Evolutionary conservation across 192 early-diverging fungal genomes (phyloP).

Genomic region (Dissophora globulifera): DNA sequence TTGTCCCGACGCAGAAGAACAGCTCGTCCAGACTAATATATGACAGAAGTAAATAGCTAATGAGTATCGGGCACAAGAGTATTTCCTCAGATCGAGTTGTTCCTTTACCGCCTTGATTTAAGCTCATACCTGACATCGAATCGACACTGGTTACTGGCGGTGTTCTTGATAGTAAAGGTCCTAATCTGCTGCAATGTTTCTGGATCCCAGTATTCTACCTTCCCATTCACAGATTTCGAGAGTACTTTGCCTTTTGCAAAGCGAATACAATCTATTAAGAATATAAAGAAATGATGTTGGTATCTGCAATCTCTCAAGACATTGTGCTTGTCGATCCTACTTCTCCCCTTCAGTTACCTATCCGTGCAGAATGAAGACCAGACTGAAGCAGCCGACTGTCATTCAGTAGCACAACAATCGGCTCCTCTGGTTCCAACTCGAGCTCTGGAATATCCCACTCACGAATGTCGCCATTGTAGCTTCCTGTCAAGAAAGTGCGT

Average conservation of each 20-base stretch:
- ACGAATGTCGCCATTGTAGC: conserved; percentile 55
- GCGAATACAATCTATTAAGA: conserved; percentile 72
- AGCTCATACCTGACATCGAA: conserved; percentile 57
- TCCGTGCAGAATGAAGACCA: conserved; percentile 46
- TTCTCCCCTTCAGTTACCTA: conserved; percentile 19
- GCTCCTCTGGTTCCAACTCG: conserved; percentile 19
- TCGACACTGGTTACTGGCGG: conserved; percentile 51
- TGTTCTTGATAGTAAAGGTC: conserved; percentile 55
- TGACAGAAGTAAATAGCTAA: conserved; percentile 50
- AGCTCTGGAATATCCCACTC: conserved; percentile 46
- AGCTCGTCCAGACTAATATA: conserved; percentile 76
- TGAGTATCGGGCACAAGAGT: background rate
- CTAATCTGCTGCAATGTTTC: conserved; percentile 57
- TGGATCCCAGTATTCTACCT: conserved; percentile 81
- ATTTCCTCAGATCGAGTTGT: too few relatives aligned
- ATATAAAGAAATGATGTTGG: background rate
- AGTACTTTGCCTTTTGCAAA: conserved; percentile 75
- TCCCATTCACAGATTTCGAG: conserved; percentile 78
- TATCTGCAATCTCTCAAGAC: background rate
- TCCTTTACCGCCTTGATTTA: too few relatives aligned
- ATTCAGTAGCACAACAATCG: conserved; percentile 24
- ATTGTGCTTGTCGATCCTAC: background rate
- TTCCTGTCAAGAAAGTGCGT: conserved; percentile 60
- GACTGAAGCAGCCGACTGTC: conserved; percentile 46
- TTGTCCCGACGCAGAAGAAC: conserved; percentile 81